Conservation (phyloP, 2,329 filamentous ascomycete species). For the Clonostachys chloroleuca region DNA sequence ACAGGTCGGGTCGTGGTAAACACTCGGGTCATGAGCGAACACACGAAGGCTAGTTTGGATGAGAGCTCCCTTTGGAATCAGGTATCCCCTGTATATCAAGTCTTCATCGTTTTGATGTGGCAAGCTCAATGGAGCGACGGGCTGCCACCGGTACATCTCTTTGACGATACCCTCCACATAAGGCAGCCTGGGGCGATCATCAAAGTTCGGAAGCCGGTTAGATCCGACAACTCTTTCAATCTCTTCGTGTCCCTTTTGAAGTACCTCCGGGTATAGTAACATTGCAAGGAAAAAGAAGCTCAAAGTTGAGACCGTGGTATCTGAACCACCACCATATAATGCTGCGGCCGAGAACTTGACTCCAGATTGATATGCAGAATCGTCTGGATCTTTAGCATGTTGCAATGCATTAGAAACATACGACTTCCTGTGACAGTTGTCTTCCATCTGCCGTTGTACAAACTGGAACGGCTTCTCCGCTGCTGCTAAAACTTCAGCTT, state of each 20-base stretch:
- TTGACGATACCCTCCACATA: constrained; percentile 19
- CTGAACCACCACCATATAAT: background rate
- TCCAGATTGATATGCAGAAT: background rate
- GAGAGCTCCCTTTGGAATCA: constrained; percentile 16
- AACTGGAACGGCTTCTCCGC: constrained; percentile 11
- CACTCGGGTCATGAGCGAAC: constrained; percentile 20
- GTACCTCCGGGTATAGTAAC: constrained; percentile 9
- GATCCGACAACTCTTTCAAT: constrained; percentile 18
- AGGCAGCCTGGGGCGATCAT: constrained; percentile 14
- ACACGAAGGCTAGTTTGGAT: constrained; percentile 7
- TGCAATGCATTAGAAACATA: constrained; percentile 17
- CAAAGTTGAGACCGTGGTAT: background rate
- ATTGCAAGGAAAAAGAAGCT: constrained; percentile 13
- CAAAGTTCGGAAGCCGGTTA: constrained; percentile 13
- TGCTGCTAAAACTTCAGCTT: constrained; percentile 5
- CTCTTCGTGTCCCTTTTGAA: constrained; percentile 13
- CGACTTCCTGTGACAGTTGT: constrained; percentile 8
- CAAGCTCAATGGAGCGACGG: constrained; percentile 22
- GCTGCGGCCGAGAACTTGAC: background rate
- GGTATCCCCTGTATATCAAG: constrained; percentile 12
- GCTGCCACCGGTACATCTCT: constrained; percentile 15
- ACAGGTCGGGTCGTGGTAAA: constrained; percentile 38
- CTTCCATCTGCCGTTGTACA: constrained; percentile 12
- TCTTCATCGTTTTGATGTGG: constrained; percentile 25
- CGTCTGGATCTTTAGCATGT: constrained; percentile 1